Conservation (phyloP, 169 alveolate genomes). For the Eimeria acervulina region DNA sequence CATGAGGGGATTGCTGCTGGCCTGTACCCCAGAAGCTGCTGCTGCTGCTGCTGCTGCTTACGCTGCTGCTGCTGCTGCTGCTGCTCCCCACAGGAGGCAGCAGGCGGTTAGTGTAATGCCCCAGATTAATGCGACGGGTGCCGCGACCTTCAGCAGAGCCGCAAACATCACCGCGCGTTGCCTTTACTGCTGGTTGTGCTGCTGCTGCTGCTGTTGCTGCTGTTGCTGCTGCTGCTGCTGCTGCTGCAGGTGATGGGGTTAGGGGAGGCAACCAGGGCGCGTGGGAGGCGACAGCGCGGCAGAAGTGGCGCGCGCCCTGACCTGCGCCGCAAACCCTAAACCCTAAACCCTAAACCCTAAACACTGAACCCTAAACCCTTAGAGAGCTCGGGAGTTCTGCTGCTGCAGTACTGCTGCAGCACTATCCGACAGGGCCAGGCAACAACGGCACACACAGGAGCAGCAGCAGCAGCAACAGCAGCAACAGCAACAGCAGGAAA, state of each 20-base stretch:
- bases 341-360: conserved; percentile 33
- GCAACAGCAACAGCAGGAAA: background rate
- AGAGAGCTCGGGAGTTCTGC: background rate
- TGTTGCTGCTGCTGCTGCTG: conserved; percentile 54
- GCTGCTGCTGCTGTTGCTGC: conserved; percentile 63
- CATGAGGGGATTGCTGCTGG: conserved; percentile 5
- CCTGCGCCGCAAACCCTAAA: conserved; percentile 32
- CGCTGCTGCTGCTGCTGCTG: conserved; percentile 51
- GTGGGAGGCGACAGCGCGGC: conserved; percentile 50
- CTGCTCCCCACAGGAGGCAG: conserved; percentile 60
- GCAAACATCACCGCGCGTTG: background rate
- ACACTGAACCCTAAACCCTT: background rate
- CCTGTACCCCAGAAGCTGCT: conserved; percentile 1
- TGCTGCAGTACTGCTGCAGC: background rate
- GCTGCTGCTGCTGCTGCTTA: conserved; percentile 54
- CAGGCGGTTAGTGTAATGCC: background rate
- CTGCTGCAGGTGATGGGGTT: background rate
- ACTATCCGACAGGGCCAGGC: background rate
- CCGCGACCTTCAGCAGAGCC: conserved; percentile 69
- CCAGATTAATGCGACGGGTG: background rate
- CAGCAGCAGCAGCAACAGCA: background rate
- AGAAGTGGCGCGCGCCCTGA: conserved; percentile 63
- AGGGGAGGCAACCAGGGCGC: conserved; percentile 34
- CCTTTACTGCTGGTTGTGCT: background rate
- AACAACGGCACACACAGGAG: background rate